phyloP scores from a whole-genome alignment of 2,329 filamentous ascomycete genomes.

The Pseudogymnoascus sp. region DNA sequence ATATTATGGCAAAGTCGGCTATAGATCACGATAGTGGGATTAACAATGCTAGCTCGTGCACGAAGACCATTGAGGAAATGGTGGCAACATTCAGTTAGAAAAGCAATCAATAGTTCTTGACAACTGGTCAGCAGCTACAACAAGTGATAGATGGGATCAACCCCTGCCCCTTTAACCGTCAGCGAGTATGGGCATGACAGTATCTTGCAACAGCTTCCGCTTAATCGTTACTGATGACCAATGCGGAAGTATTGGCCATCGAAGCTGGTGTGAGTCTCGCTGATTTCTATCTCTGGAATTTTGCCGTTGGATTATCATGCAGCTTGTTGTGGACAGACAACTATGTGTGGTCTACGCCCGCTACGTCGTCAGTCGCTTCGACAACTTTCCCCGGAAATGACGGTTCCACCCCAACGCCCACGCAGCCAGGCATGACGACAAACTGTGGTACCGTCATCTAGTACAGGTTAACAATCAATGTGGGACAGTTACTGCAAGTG shows the following conservation, averaged over 20 bases:
- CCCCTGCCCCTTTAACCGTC: neutral
- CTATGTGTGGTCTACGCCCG: neutral
- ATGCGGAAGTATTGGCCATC: neutral
- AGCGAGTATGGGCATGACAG: neutral
- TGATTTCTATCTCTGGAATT: conserved; percentile 4
- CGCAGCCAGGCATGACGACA: conserved; percentile 12
- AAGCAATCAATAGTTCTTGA: no score
- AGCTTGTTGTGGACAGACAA: neutral
- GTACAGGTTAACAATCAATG: conserved; percentile 3
- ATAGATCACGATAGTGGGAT: no score
- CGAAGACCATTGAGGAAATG: no score
- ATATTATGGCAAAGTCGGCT: no score
- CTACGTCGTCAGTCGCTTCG: neutral
- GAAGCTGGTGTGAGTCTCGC: neutral
- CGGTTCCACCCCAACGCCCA: conserved; percentile 13
- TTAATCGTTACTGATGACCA: neutral
- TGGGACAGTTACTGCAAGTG: neutral
- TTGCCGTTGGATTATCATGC: neutral
- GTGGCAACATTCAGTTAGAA: no score
- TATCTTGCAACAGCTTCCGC: neutral
- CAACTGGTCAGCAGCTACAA: no score
- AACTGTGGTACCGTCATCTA: neutral
- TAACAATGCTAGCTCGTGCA: no score
- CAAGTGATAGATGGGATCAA: no score
- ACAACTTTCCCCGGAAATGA: neutral